Evolutionary conservation across 2,329 filamentous ascomycete genomes (phyloP).

Genomic region (Botrytis fabae): DNA sequence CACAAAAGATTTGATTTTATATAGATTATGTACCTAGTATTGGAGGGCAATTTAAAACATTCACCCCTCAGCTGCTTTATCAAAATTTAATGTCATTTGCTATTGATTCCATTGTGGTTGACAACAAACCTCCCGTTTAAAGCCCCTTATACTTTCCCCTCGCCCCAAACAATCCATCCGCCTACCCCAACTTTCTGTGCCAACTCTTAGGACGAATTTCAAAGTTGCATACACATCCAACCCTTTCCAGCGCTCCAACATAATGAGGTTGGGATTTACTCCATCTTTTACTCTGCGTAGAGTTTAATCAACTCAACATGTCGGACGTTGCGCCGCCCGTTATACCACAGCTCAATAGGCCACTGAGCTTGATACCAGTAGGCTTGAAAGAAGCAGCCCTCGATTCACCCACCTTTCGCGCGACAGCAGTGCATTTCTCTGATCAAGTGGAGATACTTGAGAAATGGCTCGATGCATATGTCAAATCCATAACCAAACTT

Average conservation of each 20-base stretch:
- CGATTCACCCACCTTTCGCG: slow-evolving; percentile 94
- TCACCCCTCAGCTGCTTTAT: background rate
- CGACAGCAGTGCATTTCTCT: slow-evolving; percentile 79
- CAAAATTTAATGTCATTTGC: background rate
- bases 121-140: background rate
- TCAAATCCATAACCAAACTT: slow-evolving; percentile 62
- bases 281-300: slow-evolving; percentile 17
- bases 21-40: background rate
- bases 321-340: slow-evolving; percentile 28
- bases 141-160: slow-evolving; percentile 1
- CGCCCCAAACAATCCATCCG: background rate
- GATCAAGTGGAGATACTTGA: slow-evolving; percentile 92
- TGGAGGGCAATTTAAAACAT: slow-evolving; percentile 1
- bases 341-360: slow-evolving; percentile 31
- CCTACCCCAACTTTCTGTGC: slow-evolving; percentile 2
- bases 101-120: background rate
- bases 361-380: slow-evolving; percentile 58
- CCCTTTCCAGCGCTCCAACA: background rate
- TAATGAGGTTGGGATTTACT: slow-evolving; percentile 18
- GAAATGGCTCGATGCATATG: slow-evolving; percentile 80
- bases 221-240: background rate
- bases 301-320: slow-evolving; percentile 33
- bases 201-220: background rate
- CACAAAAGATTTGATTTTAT: background rate
- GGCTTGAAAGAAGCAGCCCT: slow-evolving; percentile 91